Evolutionary conservation across 805 yeast species (phyloP), one percentile per base, ranked within the genome.

Genomic region (Torulaspora franciscae): DNA sequence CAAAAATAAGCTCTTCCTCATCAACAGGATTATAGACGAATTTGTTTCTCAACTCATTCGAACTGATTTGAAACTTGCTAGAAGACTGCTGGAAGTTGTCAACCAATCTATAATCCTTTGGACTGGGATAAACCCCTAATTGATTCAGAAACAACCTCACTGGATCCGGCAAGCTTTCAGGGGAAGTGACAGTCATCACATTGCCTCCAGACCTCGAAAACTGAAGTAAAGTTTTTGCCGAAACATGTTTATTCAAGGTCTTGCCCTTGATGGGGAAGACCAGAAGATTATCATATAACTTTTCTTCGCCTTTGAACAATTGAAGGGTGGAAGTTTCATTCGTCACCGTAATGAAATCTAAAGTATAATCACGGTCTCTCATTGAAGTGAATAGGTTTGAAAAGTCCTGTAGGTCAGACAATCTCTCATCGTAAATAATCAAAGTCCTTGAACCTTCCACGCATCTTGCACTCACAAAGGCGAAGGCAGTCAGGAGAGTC

Each of bases 51-150:
- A 42, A 13, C 11, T 34, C 44, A n/a, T 54, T 45, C 10, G 64
- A 42, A 27, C 55, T 45, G 6, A 43, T 50, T 32, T 40, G 39
- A 35, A 38, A 10, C 6, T 26, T 30, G 17, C 39, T 43, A 37
- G 49, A 33, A 11, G 43, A 38, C 23, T 57, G 54, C 46, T 64
- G 60, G 67, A 87, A 87, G 63, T 84, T 82, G 64, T 89, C 95
- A 6, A 73, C 63, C 35, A 83, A 68, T 43, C 70, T 64, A 62
- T 77, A 80, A 40, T 79, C 82, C 59, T 79, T 84, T 47, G 96
- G 95, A 39, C 93, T 76, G 46, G 96, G 85, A 57, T 72, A 77
- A 41, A 93, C 81, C 26, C 96, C 99, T 52, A 90, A 67, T 61
- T 90, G 88, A 57, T 80, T 78, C 52, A 87, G 74, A 56, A 84